Evolutionary conservation across 768 basidiomycete species (phyloP).

Genomic region (Mycena belliarum): DNA sequence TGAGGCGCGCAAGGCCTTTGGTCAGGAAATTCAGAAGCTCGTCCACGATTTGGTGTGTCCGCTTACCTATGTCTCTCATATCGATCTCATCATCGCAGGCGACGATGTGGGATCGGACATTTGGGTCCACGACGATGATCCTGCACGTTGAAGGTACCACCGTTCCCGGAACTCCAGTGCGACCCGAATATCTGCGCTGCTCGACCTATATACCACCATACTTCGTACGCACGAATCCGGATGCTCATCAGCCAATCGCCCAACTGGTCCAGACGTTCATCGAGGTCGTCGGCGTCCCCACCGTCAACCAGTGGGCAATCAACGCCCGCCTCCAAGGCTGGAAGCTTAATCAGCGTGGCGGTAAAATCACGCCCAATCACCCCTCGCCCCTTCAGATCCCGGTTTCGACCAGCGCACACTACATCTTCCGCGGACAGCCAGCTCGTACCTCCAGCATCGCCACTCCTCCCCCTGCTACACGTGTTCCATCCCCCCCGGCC

Average conservation of each 20-base stretch:
- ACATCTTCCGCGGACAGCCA: not conserved
- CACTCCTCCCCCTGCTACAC: too few species aligned
- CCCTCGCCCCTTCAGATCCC: too few species aligned
- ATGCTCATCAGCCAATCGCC: not conserved
- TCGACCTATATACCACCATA: not conserved
- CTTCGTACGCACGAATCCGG: not conserved
- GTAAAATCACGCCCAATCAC: too few species aligned
- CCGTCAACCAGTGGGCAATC: not conserved
- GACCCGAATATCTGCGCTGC: not conserved
- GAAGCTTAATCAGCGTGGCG: not conserved
- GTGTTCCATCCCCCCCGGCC: too few species aligned
- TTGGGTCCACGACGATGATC: conserved; percentile 4
- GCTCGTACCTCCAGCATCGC: too few species aligned
- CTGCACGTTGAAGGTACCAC: conserved; percentile 5
- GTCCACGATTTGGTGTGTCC: not conserved
- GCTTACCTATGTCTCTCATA: not conserved
- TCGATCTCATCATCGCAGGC: not conserved
- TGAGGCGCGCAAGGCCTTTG: not conserved
- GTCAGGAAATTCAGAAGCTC: not conserved
- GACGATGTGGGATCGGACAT: conserved; percentile 1
- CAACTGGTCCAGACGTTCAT: conserved; percentile 1
- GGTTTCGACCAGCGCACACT: not conserved
- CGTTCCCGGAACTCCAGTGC: not conserved
- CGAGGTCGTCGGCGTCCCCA: conserved; percentile 1
- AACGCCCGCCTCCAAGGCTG: not conserved